Evolutionary conservation across 139 green algal genomes (phyloP), one percentile per base, ranked within the genome.

Genomic region (Pleodorina starrii): DNA sequence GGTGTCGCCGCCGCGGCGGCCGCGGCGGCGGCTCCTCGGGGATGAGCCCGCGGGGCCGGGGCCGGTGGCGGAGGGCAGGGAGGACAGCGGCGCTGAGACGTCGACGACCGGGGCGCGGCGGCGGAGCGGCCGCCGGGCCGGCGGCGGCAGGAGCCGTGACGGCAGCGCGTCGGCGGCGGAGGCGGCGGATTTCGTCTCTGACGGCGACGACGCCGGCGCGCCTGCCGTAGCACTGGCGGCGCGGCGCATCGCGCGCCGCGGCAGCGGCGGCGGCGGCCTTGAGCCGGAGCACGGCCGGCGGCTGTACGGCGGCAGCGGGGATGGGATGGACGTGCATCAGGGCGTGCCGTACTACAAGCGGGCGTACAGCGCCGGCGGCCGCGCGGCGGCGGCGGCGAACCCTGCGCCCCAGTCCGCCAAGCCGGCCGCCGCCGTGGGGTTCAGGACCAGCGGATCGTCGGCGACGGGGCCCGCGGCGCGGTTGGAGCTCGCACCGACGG

Each of bases 1-100:
- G 9, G 54, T 38, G 63, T 6, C 27, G 35, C 44, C 10, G 23
- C 35, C n/a, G n/a, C n/a, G n/a, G 36, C 54, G 78, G 21, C 78
- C 78, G 23, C 36, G 78, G 78, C 78, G 78, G 38, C 25, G 78
- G 78, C 76, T 84, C n/a, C 78, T 85, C 9, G 36, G 44, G 32
- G 74, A 63, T 25, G 72, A 40, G 40, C 40, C 40, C 19, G 40
- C 36, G 19, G 76, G 46, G 6, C 78, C 78, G 36, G 51, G 54
- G 9, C 78, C 78, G 29, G 5, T 85, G 3, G 78, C 25, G 11
- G 78, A 85, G 57, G 54, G 51, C 51, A 27, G 36, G 6, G 78
- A 85, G 78, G 11, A 80, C 35, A 29, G 36, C 16, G 69, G 5
- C 21, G 2, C n/a, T 19, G 63, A 73, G 2, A 16, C 63, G 19